These are phyloP conservation scores for Starmerella roubikii DNA, from an alignment of 805 yeast species.

Conservation along the genomic window DNA sequence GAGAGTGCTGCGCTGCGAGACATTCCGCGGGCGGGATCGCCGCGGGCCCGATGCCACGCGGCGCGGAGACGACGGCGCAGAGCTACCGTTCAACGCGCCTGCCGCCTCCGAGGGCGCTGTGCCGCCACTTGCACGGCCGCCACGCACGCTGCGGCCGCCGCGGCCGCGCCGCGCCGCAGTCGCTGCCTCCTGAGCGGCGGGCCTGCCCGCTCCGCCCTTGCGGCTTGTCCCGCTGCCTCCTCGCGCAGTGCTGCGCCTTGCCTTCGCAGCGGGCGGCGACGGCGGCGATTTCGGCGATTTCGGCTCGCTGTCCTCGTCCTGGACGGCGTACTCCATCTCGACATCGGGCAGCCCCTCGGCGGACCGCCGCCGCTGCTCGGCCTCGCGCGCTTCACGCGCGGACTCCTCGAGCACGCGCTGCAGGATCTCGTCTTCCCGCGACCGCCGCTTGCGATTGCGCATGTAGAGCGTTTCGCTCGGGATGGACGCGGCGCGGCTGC, in stretches of 20 bases:
- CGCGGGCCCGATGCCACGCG: background rate
- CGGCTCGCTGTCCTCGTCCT: slow-evolving; percentile 1
- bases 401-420: slow-evolving; percentile 31
- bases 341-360: slow-evolving; percentile 19
- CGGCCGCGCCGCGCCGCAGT: background rate
- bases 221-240: background rate
- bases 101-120: background rate
- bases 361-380: slow-evolving; percentile 14
- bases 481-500: background rate
- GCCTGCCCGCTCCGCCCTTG: slow-evolving; percentile 1
- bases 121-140: slow-evolving; percentile 1
- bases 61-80: background rate
- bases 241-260: no score
- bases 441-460: slow-evolving; percentile 20
- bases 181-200: background rate
- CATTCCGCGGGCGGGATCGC: slow-evolving; percentile 48
- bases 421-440: slow-evolving; percentile 29
- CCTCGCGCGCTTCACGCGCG: slow-evolving; percentile 24
- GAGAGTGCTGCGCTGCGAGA: slow-evolving; percentile 58
- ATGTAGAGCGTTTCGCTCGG: background rate
- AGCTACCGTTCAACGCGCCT: background rate
- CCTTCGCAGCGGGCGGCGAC: background rate
- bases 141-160: background rate
- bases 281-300: background rate
- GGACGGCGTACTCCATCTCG: slow-evolving; percentile 23